These are phyloP conservation scores for Cyphellophora attinorum DNA, from an alignment of 2,329 filamentous ascomycete species.

Conservation along the genomic window DNA sequence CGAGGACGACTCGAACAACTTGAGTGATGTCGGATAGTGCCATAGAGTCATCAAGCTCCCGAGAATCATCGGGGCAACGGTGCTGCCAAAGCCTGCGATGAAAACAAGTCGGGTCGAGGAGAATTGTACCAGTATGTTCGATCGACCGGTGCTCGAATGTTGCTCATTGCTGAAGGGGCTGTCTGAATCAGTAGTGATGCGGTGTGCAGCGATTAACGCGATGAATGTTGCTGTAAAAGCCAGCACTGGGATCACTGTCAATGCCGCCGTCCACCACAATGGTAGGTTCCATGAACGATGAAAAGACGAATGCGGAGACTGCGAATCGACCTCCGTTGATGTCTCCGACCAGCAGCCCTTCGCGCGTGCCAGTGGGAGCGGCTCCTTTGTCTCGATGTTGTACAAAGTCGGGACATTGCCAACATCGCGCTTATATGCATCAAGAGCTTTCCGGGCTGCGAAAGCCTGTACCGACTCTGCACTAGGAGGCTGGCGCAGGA, in stretches of 20 bases:
- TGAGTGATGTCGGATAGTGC: constrained; percentile 3
- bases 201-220: neutral
- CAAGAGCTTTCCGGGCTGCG: neutral
- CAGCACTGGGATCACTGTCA: neutral
- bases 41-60: constrained; percentile 5
- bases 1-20: neutral
- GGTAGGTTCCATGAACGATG: too few species aligned
- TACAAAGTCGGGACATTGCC: neutral
- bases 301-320: neutral
- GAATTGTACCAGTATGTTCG: constrained; percentile 3
- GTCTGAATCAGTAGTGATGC: neutral
- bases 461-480: neutral
- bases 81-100: constrained; percentile 3
- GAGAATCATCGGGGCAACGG: constrained; percentile 5
- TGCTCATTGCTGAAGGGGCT: neutral
- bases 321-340: neutral
- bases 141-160: neutral
- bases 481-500: neutral
- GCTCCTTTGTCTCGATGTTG: neutral
- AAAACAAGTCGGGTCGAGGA: constrained; percentile 5
- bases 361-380: neutral
- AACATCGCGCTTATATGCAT: neutral
- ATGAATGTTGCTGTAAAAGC: neutral
- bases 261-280: neutral
- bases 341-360: neutral